Evolutionary conservation across 2,329 filamentous ascomycete genomes (phyloP).

Genomic region (Cercospora sojina): DNA sequence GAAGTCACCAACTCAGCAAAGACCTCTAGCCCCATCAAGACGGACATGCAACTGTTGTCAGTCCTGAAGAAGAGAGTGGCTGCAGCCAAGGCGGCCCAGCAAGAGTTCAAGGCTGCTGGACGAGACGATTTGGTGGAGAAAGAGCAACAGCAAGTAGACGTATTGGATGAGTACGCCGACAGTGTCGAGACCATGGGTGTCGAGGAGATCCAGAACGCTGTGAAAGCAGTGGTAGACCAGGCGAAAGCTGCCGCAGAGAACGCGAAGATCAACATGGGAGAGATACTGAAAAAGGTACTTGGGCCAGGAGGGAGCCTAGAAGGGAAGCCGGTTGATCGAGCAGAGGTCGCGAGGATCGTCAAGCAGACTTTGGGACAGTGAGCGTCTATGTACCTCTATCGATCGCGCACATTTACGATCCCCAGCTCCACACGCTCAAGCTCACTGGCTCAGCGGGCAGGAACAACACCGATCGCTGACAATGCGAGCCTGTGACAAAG

Average conservation of each 20-base stretch:
- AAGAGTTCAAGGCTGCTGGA: conserved; percentile 63
- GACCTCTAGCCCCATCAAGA: conserved; percentile 66
- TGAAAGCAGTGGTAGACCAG: conserved; percentile 54
- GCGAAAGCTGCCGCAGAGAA: conserved; percentile 49
- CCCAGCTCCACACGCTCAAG: neutral
- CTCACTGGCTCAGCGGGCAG: neutral
- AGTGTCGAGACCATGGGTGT: conserved; percentile 58
- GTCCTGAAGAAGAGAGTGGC: conserved; percentile 65
- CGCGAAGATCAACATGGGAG: conserved; percentile 55
- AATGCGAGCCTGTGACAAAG: neutral
- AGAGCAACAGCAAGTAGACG: conserved; percentile 63
- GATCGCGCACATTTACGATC: neutral
- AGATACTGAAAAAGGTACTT: conserved; percentile 63
- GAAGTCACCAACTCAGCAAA: conserved; percentile 75
- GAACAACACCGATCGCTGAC: neutral
- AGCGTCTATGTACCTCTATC: neutral
- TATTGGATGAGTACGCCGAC: conserved; percentile 65
- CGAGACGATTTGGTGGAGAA: conserved; percentile 69
- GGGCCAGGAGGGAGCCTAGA: conserved; percentile 54
- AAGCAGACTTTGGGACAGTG: conserved; percentile 44
- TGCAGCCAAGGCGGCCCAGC: conserved; percentile 57
- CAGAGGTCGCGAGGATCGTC: conserved; percentile 60
- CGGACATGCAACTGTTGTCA: conserved; percentile 66
- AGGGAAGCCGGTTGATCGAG: conserved; percentile 64
- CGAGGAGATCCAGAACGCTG: conserved; percentile 58